A percentile compares a stretch with the other conserved stretches of the same genome.
These are phyloP conservation scores for Aspergillus niger DNA, from an alignment of 2,329 filamentous ascomycete genomes.

Conservation along the genomic window DNA sequence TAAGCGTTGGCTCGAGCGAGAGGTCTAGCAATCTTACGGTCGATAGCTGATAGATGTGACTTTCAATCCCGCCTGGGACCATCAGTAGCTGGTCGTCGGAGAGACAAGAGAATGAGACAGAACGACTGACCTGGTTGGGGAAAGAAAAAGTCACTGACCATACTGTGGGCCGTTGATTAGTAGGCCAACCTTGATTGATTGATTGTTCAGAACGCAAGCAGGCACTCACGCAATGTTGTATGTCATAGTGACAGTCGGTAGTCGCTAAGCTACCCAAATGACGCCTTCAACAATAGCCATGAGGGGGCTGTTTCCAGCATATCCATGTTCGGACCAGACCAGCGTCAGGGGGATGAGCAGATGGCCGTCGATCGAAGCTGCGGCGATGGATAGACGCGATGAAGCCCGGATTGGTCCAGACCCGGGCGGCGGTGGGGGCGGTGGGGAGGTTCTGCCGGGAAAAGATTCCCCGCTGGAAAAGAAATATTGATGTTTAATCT, in stretches of 20 bases:
- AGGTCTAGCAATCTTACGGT: slow-evolving; percentile 52
- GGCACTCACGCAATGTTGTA: slow-evolving; percentile 68
- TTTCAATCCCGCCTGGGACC: slow-evolving; percentile 76
- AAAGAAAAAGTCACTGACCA: slow-evolving; percentile 99
- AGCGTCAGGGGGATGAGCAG: slow-evolving; percentile 1
- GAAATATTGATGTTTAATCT: slow-evolving; percentile 15
- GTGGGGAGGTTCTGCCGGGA: slow-evolving; percentile 24
- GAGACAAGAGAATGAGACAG: neutral
- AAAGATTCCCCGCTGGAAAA: slow-evolving; percentile 32
- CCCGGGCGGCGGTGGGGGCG: slow-evolving; percentile 22
- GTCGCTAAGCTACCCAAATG: slow-evolving; percentile 19
- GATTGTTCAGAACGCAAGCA: slow-evolving; percentile 1
- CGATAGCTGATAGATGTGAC: slow-evolving; percentile 96
- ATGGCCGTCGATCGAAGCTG: slow-evolving; percentile 2
- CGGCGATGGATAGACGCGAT: slow-evolving; percentile 5
- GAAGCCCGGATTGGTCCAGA: slow-evolving; percentile 19
- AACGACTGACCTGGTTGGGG: slow-evolving; percentile 71
- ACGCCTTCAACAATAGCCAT: slow-evolving; percentile 14
- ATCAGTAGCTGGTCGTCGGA: slow-evolving; percentile 14
- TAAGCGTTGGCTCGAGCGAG: slow-evolving; percentile 6
- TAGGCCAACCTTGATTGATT: slow-evolving; percentile 24
- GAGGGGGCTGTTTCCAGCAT: neutral
- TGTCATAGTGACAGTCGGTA: slow-evolving; percentile 53
- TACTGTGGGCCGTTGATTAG: slow-evolving; percentile 51
- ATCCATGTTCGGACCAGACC: slow-evolving; percentile 24